Percentiles rank a stretch among this genome's conserved stretches.
Evolutionary conservation across 2,329 filamentous ascomycete species (phyloP).

Genomic region (Aspergillus sp.): DNA sequence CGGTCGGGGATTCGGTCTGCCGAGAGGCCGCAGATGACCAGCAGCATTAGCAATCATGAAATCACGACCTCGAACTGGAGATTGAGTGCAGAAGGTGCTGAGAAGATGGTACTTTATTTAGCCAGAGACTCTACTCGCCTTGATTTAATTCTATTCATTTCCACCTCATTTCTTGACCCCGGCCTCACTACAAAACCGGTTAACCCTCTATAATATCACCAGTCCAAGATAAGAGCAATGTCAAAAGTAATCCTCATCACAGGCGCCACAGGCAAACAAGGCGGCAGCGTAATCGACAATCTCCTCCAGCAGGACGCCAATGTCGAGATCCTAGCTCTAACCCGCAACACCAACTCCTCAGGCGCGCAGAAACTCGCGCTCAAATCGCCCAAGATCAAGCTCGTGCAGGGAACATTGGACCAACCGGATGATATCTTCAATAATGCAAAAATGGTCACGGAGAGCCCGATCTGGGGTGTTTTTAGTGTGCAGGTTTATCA

Average conservation of each 20-base stretch:
- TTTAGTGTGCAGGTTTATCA: conserved; percentile 62
- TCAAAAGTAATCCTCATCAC: conserved; percentile 12
- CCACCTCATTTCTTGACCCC: no score
- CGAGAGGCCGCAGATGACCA: no score
- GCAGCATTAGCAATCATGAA: no score
- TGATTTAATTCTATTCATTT: no score
- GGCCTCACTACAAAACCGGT: no score
- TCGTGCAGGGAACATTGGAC: conserved; percentile 61
- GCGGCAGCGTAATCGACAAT: conserved; percentile 12
- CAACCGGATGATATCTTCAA: conserved; percentile 53
- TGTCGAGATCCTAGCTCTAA: conserved; percentile 17
- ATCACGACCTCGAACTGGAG: no score
- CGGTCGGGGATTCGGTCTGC: no score
- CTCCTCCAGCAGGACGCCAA: conserved; percentile 10
- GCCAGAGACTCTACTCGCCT: no score
- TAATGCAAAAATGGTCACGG: conserved; percentile 38
- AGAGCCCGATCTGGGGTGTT: conserved; percentile 56
- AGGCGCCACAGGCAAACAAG: conserved; percentile 17
- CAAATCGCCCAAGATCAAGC: conserved; percentile 49
- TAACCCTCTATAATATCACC: no score
- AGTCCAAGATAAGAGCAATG: not conserved
- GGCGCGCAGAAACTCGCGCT: conserved; percentile 49
- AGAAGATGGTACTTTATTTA: no score
- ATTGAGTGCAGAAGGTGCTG: no score
- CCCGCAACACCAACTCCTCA: conserved; percentile 11